Percentiles rank a stretch among this genome's conserved stretches.
These are phyloP conservation scores for Populus euphratica DNA, from an alignment of 345 rosid genomes.

Conservation along the genomic window DNA sequence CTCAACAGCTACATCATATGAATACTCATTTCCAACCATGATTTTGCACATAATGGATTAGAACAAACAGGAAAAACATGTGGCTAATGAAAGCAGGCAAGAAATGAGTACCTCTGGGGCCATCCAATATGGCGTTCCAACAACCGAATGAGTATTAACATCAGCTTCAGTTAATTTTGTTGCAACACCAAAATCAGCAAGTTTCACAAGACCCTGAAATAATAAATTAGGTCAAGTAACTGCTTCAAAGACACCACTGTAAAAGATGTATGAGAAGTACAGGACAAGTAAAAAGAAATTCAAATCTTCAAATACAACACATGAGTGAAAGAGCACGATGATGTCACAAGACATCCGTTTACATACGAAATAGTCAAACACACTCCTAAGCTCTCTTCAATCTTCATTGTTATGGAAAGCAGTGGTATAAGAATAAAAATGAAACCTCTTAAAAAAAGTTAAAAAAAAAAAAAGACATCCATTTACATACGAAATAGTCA, in stretches of 20 bases:
- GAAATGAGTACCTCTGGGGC: conserved; percentile 83
- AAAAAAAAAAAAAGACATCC: background rate
- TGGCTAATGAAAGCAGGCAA: background rate
- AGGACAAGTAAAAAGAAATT: background rate
- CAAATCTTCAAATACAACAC: background rate
- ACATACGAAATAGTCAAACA: background rate
- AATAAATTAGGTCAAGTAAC: conserved; percentile 12
- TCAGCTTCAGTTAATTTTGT: conserved; percentile 98
- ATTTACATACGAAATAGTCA: background rate
- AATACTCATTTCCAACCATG: background rate
- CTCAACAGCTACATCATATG: conserved; percentile 3
- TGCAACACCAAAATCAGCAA: conserved; percentile 99
- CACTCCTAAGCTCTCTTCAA: background rate
- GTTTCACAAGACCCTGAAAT: conserved; percentile 89
- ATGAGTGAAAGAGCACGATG: background rate
- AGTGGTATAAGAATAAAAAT: background rate
- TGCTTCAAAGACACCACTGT: background rate
- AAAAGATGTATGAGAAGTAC: background rate
- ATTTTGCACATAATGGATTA: background rate
- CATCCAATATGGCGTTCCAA: conserved; percentile 99
- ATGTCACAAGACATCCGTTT: background rate
- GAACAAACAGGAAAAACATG: background rate
- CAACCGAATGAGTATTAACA: conserved; percentile 92
- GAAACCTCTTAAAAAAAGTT: background rate
- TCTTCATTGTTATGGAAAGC: background rate